These are phyloP conservation scores for Thelephora ganbajun DNA, from an alignment of 768 basidiomycete species.

Conservation along the genomic window DNA sequence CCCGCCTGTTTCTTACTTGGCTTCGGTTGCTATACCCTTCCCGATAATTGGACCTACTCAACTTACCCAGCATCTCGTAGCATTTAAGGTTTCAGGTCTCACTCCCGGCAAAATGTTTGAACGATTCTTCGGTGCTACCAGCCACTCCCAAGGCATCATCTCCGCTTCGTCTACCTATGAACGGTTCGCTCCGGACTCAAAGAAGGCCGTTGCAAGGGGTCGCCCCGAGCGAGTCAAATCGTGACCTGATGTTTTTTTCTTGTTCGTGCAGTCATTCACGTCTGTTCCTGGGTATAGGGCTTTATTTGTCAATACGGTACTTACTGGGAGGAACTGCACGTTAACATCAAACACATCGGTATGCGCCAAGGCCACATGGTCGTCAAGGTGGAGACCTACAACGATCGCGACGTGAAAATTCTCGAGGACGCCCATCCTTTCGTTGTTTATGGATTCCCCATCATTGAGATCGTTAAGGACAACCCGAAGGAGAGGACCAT, in stretches of 20 bases:
- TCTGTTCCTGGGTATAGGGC: constrained; percentile 61
- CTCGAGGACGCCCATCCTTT: constrained; percentile 86
- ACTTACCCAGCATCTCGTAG: constrained; percentile 80
- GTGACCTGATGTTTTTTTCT: constrained; percentile 30
- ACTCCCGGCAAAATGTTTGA: constrained; percentile 70
- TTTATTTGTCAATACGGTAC: constrained; percentile 89
- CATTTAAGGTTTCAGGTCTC: constrained; percentile 60
- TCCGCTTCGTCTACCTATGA: constrained; percentile 70
- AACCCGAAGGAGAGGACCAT: constrained; percentile 97
- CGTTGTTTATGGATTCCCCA: constrained; percentile 95
- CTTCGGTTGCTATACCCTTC: constrained; percentile 85
- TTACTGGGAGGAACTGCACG: constrained; percentile 85
- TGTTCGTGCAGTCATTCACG: constrained; percentile 3
- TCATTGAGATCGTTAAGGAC: constrained; percentile 96
- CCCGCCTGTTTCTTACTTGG: constrained; percentile 76
- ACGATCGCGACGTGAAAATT: constrained; percentile 97
- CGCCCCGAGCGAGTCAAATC: constrained; percentile 81
- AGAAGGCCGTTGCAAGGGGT: constrained; percentile 87
- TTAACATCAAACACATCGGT: too few species aligned
- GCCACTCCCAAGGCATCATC: constrained; percentile 79
- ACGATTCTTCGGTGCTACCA: constrained; percentile 50
- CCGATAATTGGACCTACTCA: constrained; percentile 96
- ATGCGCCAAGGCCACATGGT: too few species aligned
- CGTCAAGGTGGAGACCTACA: too few species aligned
- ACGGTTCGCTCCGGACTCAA: constrained; percentile 59